Percentiles rank a stretch among this genome's conserved stretches.
phyloP scores from a whole-genome alignment of 805 yeast genomes.

The Candida berthetii region DNA sequence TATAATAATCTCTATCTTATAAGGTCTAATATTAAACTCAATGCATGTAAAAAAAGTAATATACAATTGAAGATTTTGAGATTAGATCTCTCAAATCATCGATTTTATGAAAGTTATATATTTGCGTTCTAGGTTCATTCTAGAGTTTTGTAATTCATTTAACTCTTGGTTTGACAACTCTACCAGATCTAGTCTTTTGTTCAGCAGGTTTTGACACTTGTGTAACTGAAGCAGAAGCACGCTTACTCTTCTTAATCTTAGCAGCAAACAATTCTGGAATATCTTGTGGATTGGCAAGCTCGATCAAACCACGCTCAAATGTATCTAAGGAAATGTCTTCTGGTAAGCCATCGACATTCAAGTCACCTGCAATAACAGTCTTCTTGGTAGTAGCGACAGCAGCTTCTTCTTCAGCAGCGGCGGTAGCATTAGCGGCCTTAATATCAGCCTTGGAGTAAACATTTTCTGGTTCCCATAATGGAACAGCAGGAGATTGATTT shows the following conservation, averaged over 20 bases:
- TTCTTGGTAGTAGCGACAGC: constrained; percentile 3
- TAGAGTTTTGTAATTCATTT: no score
- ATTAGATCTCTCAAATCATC: no score
- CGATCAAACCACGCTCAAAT: constrained; percentile 76
- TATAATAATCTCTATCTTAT: no score
- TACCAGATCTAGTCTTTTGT: no score
- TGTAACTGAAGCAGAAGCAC: constrained; percentile 3
- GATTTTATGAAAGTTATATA: no score
- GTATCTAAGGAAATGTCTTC: constrained; percentile 41
- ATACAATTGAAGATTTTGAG: no score
- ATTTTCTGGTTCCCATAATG: constrained; percentile 64
- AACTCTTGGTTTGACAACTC: no score
- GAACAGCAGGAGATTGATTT: constrained; percentile 71
- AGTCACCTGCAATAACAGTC: constrained; percentile 1
- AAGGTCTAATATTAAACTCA: no score
- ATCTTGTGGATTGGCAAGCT: constrained; percentile 74
- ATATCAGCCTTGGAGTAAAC: constrained; percentile 30
- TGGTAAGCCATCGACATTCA: constrained; percentile 28
- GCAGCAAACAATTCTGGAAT: constrained; percentile 54
- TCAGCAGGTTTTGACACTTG: neutral
- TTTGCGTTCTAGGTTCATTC: no score
- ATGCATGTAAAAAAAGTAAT: no score
- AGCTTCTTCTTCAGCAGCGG: constrained; percentile 13
- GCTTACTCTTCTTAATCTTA: constrained; percentile 37
- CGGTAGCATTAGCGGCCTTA: constrained; percentile 15